Percentiles rank a stretch among this genome's conserved stretches.
Evolutionary conservation across 2,329 filamentous ascomycete species (phyloP).

Genomic region (Cryphonectria naterciae): DNA sequence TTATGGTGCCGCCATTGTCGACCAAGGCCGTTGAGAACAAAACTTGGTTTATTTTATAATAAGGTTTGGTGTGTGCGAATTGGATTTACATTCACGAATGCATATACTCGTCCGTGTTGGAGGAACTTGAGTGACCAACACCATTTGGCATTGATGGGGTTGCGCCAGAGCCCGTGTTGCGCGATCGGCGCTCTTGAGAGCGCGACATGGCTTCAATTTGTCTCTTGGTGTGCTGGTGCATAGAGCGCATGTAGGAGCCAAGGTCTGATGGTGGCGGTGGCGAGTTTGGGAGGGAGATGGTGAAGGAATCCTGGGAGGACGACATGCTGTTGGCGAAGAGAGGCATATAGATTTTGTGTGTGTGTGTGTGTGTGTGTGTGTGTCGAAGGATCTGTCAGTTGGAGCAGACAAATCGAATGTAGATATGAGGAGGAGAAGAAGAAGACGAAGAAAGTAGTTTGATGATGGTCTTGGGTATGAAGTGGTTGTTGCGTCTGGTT

Average conservation of each 20-base stretch:
- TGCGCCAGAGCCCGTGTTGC: conserved; percentile 21
- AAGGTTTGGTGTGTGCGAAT: neutral
- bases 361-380: neutral
- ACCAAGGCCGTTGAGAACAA: neutral
- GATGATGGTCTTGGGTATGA: neutral
- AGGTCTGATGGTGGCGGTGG: conserved; percentile 37
- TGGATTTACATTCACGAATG: conserved; percentile 33
- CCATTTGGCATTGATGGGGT: conserved; percentile 37
- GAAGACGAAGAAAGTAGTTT: neutral
- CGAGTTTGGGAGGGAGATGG: conserved; percentile 32
- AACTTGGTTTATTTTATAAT: neutral
- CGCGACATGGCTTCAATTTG: conserved; percentile 64
- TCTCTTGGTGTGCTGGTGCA: conserved; percentile 67
- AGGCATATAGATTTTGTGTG: conserved; percentile 22
- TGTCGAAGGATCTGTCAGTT: neutral
- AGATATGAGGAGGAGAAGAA: neutral
- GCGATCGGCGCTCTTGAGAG: conserved; percentile 43
- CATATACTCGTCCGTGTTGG: conserved; percentile 31
- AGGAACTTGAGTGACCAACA: conserved; percentile 20
- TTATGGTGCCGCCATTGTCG: neutral
- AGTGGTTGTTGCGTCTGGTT: neutral
- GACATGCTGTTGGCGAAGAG: conserved; percentile 32
- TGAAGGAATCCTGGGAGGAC: conserved; percentile 31
- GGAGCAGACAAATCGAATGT: neutral
- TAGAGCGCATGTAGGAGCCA: conserved; percentile 58